Evolutionary conservation across 306 rosid genomes (phyloP).

Genomic region (Acacia acuminata): DNA sequence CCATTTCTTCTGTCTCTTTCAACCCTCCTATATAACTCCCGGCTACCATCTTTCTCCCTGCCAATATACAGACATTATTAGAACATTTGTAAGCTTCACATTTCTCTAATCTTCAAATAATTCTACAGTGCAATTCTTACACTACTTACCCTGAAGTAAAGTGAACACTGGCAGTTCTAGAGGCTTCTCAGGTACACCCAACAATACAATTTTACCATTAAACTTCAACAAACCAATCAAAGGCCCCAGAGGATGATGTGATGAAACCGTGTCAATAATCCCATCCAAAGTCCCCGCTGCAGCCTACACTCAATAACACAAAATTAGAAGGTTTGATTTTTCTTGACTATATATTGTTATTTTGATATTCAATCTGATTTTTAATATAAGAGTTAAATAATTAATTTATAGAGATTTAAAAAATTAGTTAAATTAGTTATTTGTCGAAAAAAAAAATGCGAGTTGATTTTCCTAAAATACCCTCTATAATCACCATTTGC

Average conservation of each 20-base stretch:
- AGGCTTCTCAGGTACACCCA: constrained; percentile 54
- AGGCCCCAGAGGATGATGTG: constrained; percentile 45
- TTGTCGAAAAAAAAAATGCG: not conserved
- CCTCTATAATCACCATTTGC: not conserved
- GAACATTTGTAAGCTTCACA: not conserved
- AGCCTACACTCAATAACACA: constrained; percentile 26
- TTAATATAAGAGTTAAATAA: too few relatives aligned
- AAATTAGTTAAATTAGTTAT: too few relatives aligned
- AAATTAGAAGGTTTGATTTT: not conserved
- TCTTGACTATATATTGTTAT: not conserved
- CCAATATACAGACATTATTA: not conserved
- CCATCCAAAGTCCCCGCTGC: constrained; percentile 50
- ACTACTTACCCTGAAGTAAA: constrained; percentile 35
- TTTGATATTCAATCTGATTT: not conserved
- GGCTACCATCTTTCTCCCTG: constrained; percentile 46
- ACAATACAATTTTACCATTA: constrained; percentile 52
- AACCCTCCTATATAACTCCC: constrained; percentile 50
- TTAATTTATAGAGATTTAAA: too few relatives aligned
- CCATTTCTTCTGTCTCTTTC: constrained; percentile 52
- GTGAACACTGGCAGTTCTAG: constrained; percentile 43
- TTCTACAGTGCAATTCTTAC: not conserved
- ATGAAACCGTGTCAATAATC: constrained; percentile 56
- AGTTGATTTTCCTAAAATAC: not conserved
- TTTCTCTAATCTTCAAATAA: not conserved
- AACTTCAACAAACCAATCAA: constrained; percentile 42